Evolutionary conservation across 1,139 yeast genomes (phyloP).

Genomic region (Debaryomycetaceae sp.): DNA sequence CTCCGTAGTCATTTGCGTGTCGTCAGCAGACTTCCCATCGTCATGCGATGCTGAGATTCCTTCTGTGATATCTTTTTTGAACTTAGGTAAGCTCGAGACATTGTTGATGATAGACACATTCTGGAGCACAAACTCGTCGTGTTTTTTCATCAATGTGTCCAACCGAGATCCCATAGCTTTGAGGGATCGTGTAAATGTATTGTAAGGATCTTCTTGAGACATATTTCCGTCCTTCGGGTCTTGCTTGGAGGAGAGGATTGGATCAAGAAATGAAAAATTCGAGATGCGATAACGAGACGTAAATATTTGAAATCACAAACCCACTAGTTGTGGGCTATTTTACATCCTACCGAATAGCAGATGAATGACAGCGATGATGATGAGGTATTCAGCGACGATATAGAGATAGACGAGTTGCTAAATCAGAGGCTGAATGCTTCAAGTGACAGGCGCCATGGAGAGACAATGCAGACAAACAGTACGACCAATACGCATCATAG

Average conservation of each 20-base stretch:
- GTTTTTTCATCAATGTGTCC: constrained; percentile 19
- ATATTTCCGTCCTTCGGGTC: neutral
- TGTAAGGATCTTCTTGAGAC: constrained; percentile 19
- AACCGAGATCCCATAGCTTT: constrained; percentile 21
- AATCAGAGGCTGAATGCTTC: neutral
- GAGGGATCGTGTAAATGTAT: constrained; percentile 18
- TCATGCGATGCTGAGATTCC: neutral
- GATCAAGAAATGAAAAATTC: neutral
- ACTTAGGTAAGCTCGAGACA: constrained; percentile 14
- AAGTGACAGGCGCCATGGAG: constrained; percentile 1
- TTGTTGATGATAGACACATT: constrained; percentile 23
- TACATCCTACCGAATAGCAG: constrained; percentile 2
- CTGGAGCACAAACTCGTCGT: constrained; percentile 25
- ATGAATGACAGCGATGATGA: constrained; percentile 13
- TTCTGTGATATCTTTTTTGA: constrained; percentile 4
- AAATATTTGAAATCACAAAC: neutral
- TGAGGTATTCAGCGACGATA: constrained; percentile 12
- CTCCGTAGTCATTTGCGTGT: too few relatives aligned
- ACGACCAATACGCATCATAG: constrained; percentile 42
- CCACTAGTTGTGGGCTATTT: neutral
- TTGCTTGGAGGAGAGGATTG: neutral
- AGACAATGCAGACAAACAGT: constrained; percentile 3
- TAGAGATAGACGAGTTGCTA: constrained; percentile 3
- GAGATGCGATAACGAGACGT: neutral
- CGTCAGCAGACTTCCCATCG: neutral